phyloP scores from a whole-genome alignment of 2,329 filamentous ascomycete species.

The Pseudocercospora pini-densiflorae region DNA sequence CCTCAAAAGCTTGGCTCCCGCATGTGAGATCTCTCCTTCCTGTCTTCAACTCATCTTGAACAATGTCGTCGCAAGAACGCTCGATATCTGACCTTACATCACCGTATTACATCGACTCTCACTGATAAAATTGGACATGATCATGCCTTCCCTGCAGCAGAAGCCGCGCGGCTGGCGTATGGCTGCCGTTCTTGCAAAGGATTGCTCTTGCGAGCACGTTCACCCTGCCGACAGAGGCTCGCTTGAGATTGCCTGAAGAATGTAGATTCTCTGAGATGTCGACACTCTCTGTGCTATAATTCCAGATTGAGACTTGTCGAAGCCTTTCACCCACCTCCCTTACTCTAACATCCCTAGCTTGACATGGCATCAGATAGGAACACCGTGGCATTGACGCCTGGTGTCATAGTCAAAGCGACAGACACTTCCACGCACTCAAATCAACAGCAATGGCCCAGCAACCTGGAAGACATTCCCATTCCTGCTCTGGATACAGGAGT shows the following conservation, averaged over 20 bases:
- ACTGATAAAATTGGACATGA: no score
- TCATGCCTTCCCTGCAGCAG: background rate
- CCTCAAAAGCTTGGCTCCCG: background rate
- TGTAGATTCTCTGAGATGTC: background rate
- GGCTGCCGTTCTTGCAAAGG: background rate
- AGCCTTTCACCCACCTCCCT: background rate
- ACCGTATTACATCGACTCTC: background rate
- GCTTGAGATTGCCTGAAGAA: background rate
- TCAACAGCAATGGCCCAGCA: conserved; percentile 21
- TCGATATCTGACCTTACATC: background rate
- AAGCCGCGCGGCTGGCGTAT: background rate
- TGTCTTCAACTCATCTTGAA: no score
- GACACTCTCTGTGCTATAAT: background rate
- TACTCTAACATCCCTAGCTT: background rate
- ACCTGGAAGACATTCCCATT: conserved; percentile 20
- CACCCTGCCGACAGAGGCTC: background rate
- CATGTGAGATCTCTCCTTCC: background rate
- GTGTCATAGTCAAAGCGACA: conserved; percentile 13
- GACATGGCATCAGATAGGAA: background rate
- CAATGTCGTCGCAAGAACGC: no score
- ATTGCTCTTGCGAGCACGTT: background rate
- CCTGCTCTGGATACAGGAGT: conserved; percentile 28
- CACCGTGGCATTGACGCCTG: background rate
- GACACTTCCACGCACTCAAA: conserved; percentile 5
- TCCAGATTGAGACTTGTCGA: background rate